phyloP scores from a whole-genome alignment of 352 stramenopile species.

The Phytophthora sojae region DNA sequence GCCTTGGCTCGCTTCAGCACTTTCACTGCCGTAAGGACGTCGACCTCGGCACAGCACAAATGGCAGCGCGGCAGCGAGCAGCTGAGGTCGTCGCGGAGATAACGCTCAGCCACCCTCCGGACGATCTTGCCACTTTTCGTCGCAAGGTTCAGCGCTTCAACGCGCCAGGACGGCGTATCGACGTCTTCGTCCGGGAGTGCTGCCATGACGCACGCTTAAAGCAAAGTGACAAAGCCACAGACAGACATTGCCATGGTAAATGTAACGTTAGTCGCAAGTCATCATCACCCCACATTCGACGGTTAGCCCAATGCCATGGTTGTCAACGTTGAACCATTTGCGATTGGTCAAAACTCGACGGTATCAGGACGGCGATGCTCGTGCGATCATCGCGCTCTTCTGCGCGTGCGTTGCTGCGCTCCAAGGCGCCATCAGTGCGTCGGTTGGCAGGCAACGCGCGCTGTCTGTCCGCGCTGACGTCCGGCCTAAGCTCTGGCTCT shows the following conservation, averaged over 20 bases:
- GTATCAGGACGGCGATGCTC: conserved; percentile 11
- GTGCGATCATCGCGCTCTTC: conserved; percentile 1
- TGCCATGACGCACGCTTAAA: background rate
- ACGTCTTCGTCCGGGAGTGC: background rate
- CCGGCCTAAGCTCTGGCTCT: background rate
- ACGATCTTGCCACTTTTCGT: conserved; percentile 76
- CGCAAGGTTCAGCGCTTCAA: conserved; percentile 68
- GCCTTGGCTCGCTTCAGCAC: conserved; percentile 36
- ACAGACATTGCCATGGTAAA: background rate
- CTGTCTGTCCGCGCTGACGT: conserved; percentile 17
- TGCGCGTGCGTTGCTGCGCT: conserved; percentile 15
- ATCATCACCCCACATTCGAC: background rate
- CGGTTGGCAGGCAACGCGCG: conserved; percentile 1
- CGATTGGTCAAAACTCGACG: conserved; percentile 1
- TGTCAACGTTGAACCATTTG: background rate
- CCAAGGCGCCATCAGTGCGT: background rate
- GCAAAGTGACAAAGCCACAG: background rate
- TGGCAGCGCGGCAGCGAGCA: conserved; percentile 62
- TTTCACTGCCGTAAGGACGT: background rate
- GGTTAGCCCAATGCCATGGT: background rate
- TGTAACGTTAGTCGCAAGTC: background rate
- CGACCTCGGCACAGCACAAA: conserved; percentile 41
- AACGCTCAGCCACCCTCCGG: conserved; percentile 75
- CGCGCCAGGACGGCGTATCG: conserved; percentile 22
- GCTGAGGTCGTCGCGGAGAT: conserved; percentile 84